phyloP scores from a whole-genome alignment of 176 grass and related monocot species.

The barley (Hordeum vulgare) region DNA sequence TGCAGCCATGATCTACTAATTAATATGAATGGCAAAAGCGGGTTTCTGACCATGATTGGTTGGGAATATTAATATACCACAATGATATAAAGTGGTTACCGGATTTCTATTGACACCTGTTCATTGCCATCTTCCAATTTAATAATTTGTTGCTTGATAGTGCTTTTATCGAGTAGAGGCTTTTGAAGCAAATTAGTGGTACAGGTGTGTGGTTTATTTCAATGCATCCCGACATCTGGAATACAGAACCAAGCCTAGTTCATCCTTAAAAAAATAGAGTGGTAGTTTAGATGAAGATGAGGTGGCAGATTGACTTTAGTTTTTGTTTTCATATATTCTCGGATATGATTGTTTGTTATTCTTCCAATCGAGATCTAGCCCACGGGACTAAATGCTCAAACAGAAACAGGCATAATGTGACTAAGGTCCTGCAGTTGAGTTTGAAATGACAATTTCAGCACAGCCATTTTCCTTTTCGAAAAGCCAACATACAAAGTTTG shows the following conservation, averaged over 20 bases:
- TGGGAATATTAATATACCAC: slow-evolving; percentile 29
- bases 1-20: not conserved
- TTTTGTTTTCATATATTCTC: not conserved
- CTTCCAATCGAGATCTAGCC: not conserved
- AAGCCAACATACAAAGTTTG: not conserved
- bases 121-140: not conserved
- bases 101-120: slow-evolving; percentile 29
- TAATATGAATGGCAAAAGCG: not conserved
- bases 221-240: slow-evolving; percentile 28
- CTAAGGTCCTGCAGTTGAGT: not conserved
- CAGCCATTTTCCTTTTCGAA: not conserved
- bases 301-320: not conserved
- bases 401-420: not conserved
- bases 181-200: slow-evolving; percentile 38
- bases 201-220: slow-evolving; percentile 59
- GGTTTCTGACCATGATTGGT: slow-evolving; percentile 16
- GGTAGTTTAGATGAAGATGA: slow-evolving; percentile 28
- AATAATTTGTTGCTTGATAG: slow-evolving; percentile 23
- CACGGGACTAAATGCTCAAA: not conserved
- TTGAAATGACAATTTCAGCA: not conserved
- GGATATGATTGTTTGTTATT: slow-evolving; percentile 5
- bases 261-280: slow-evolving; percentile 10
- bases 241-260: slow-evolving; percentile 38
- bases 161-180: slow-evolving; percentile 26
- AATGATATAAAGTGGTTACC: slow-evolving; percentile 22